Evolutionary conservation across 1,284 basidiomycete species (phyloP).

Genomic region (Rhizoctonia solani): DNA sequence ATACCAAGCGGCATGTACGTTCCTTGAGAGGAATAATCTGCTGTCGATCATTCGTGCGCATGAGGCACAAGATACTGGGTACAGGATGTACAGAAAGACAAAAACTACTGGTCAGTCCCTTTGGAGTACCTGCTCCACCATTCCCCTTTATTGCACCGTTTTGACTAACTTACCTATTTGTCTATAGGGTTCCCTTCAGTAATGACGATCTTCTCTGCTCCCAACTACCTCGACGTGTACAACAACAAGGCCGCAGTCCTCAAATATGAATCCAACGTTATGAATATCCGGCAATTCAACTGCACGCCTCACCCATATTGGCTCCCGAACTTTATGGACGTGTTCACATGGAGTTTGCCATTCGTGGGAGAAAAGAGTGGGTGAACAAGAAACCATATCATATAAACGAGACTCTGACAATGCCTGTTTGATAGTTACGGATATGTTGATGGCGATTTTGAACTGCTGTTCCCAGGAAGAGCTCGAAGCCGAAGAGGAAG

Average conservation of each 20-base stretch:
- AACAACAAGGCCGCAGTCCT: constrained; percentile 96
- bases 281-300: constrained; percentile 96
- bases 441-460: constrained; percentile 94
- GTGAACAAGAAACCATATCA: too few relatives aligned
- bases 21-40: constrained; percentile 91
- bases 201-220: constrained; percentile 96
- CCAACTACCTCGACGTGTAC: constrained; percentile 95
- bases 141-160: neutral
- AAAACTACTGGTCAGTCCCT: constrained; percentile 70
- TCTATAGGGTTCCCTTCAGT: constrained; percentile 76
- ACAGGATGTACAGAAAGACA: constrained; percentile 97
- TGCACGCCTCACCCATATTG: constrained; percentile 95
- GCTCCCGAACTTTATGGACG: constrained; percentile 99
- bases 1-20: constrained; percentile 92
- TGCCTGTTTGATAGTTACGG: constrained; percentile 78
- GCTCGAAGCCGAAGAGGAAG: constrained; percentile 75
- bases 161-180: neutral
- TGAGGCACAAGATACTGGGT: constrained; percentile 95
- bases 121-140: constrained; percentile 45
- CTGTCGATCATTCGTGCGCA: constrained; percentile 95
- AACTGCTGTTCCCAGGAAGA: constrained; percentile 96
- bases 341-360: constrained; percentile 98
- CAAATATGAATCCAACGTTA: constrained; percentile 95
- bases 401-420: too few relatives aligned
- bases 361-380: constrained; percentile 97